These are phyloP conservation scores for Camellia lanceoleosa DNA, from an alignment of 148 eudicot genomes.

Conservation along the genomic window DNA sequence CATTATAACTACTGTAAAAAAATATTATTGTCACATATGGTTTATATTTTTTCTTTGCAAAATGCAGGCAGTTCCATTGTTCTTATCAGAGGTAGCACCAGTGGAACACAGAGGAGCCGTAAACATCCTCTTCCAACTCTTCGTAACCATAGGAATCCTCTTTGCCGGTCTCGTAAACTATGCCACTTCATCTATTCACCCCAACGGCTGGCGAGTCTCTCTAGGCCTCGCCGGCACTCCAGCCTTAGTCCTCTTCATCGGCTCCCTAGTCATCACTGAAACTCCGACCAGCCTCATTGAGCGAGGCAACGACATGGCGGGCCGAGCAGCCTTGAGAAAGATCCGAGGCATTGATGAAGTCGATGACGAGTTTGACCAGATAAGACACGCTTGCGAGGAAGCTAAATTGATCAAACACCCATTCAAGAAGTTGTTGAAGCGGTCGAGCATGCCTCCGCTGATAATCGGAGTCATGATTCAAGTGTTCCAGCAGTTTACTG, in stretches of 20 bases:
- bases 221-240: conserved; percentile 55
- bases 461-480: conserved; percentile 34
- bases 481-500: conserved; percentile 59
- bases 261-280: conserved; percentile 48
- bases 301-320: conserved; percentile 28
- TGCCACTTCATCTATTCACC: conserved; percentile 38
- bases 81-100: conserved; percentile 61
- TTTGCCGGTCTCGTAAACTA: conserved; percentile 60
- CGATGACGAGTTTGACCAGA: conserved; percentile 34
- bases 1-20: no score
- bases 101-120: conserved; percentile 60
- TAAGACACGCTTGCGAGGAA: conserved; percentile 33
- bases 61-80: conserved; percentile 10
- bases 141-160: conserved; percentile 61
- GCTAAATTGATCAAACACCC: conserved; percentile 37
- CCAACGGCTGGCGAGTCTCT: conserved; percentile 61
- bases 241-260: conserved; percentile 34
- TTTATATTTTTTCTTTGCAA: neutral
- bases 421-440: conserved; percentile 39
- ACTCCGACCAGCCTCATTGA: conserved; percentile 48
- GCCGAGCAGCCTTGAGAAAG: conserved; percentile 29
- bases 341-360: conserved; percentile 46
- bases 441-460: conserved; percentile 36
- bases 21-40: no score
- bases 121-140: conserved; percentile 69